Evolutionary conservation across 1,284 basidiomycete species (phyloP).

Genomic region (Ceraceosorus guamensis): DNA sequence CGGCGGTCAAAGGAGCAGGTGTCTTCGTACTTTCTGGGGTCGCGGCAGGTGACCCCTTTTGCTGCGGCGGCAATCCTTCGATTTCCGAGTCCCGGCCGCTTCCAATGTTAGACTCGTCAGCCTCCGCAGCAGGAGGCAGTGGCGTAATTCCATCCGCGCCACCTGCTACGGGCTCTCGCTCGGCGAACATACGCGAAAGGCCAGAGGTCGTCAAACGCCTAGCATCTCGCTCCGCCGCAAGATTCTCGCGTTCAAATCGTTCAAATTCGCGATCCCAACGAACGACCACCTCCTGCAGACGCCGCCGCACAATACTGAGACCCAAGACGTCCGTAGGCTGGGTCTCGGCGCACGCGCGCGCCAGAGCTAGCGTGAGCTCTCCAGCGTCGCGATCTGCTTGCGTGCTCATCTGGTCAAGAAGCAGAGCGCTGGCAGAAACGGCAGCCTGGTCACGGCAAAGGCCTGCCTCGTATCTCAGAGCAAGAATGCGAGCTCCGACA

Average conservation of each 20-base stretch:
- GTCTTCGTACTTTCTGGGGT: too few species aligned
- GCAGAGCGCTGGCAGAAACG: constrained; percentile 16
- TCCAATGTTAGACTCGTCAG: constrained; percentile 25
- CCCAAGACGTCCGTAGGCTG: constrained; percentile 52
- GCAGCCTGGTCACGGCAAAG: background rate
- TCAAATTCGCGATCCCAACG: constrained; percentile 70
- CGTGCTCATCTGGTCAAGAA: constrained; percentile 23
- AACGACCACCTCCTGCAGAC: constrained; percentile 88
- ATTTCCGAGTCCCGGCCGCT: too few species aligned
- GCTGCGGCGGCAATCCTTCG: too few species aligned
- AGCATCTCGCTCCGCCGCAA: constrained; percentile 52
- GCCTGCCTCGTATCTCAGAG: constrained; percentile 50
- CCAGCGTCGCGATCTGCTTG: constrained; percentile 25
- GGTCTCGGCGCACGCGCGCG: constrained; percentile 2
- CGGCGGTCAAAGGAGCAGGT: too few species aligned
- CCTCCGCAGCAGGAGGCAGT: constrained; percentile 40
- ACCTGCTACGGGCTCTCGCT: constrained; percentile 47
- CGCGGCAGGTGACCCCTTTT: too few species aligned
- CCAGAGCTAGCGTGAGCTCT: background rate
- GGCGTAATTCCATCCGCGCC: background rate
- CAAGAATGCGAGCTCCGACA: constrained; percentile 52
- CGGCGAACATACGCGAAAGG: constrained; percentile 54
- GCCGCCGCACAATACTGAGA: constrained; percentile 76
- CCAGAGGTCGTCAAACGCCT: constrained; percentile 47
- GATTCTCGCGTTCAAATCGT: constrained; percentile 22